A percentile compares a stretch with the other conserved stretches of the same genome.
Conservation (phyloP, 2,329 filamentous ascomycete genomes). For the Alternaria brassicicola region DNA sequence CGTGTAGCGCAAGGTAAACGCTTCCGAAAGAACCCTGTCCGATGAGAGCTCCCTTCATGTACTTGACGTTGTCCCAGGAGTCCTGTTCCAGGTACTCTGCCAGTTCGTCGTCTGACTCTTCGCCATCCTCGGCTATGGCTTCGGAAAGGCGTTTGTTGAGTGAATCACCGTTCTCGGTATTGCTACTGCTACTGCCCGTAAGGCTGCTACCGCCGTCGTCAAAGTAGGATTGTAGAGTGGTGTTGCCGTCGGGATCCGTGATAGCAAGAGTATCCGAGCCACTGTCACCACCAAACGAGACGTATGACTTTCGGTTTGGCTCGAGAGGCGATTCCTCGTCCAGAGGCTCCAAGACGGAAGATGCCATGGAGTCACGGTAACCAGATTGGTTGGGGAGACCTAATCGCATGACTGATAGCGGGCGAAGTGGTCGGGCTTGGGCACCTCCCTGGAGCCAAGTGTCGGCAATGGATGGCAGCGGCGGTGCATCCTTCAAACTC, state of each 20-base stretch:
- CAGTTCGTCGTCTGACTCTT: conserved; percentile 88
- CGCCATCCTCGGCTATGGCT: conserved; percentile 86
- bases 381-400: conserved; percentile 63
- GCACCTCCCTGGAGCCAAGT: conserved; percentile 74
- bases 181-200: conserved; percentile 67
- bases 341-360: conserved; percentile 84
- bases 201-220: conserved; percentile 79
- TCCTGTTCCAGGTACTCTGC: conserved; percentile 89
- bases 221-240: conserved; percentile 76
- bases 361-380: conserved; percentile 87
- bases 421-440: conserved; percentile 58
- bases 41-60: conserved; percentile 98
- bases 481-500: conserved; percentile 88
- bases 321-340: conserved; percentile 89
- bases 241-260: conserved; percentile 77
- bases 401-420: conserved; percentile 65
- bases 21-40: conserved; percentile 96
- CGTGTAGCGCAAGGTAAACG: conserved; percentile 92
- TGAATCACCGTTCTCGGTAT: conserved; percentile 68
- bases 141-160: conserved; percentile 82
- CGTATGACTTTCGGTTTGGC: conserved; percentile 91
- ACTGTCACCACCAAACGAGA: conserved; percentile 79
- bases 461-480: conserved; percentile 94
- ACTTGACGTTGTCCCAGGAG: conserved; percentile 95
- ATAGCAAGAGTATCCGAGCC: conserved; percentile 72